Evolutionary conservation across 2,329 filamentous ascomycete species (phyloP), one percentile per base, ranked within the genome.

Genomic region (Stagonosporopsis vannaccii): DNA sequence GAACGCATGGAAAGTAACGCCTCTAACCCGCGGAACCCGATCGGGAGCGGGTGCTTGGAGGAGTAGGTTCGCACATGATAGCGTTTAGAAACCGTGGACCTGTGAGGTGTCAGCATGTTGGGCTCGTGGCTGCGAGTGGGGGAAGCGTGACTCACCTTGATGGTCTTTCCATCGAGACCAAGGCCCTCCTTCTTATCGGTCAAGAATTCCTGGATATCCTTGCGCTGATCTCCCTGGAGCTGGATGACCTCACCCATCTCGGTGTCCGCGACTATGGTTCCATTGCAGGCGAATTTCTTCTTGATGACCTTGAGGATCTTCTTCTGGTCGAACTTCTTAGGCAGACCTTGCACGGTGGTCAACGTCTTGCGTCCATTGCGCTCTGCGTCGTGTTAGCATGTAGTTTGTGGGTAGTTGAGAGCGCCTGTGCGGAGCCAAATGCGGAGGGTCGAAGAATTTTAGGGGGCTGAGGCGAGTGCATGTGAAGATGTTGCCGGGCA

Each of bases 341-440:
- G 94, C 75, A 99, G 89, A 82, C 95, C 95, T 87, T 98, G 94
- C 76, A 99, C 93, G 74, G 95, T 99, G 74, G 95, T 99, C 90
- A 99, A 87, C 85, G 95, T 98, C 88, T 99, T 99, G 82, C 95
- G 95, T 88, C 95, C 95, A 98, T 99, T 99, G 84, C 95, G 95
- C 85, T 99, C 95, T 98, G 79, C 20, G 11, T 15, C 60, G 42
- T 57, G 77, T 86, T 68, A 85, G 82, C 62, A 32, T 23, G 36
- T 13, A 5, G 33, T 23, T n/a, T 13, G 42, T 25, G 7, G 7
- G 4, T 5, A 8, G 19, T 37, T 12, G 25, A 37, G 26, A 56
- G 42, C 43, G 53, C 42, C 23, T 22, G 23, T 26, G 20, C 47
- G 42, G 39, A 15, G 56, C 26, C 33, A 43, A 26, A 6, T 39